Percentiles rank a stretch among this genome's conserved stretches.
Conservation (phyloP, 2,329 filamentous ascomycete species). For the Colletotrichum tanaceti region DNA sequence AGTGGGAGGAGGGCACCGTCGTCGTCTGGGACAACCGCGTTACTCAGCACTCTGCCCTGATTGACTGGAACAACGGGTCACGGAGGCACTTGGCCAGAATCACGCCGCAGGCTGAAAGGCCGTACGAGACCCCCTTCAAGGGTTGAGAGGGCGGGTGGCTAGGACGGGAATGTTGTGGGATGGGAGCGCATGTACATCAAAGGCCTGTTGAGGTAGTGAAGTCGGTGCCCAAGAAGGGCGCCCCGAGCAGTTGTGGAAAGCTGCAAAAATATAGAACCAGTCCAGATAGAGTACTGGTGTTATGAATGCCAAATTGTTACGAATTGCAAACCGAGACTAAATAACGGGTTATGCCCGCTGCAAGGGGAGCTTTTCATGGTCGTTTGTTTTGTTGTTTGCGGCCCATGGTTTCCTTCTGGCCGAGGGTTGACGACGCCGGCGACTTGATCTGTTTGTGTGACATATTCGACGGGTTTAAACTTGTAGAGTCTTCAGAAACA, state of each 20-base stretch:
- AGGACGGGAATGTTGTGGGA: too few species aligned
- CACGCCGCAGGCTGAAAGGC: slow-evolving; percentile 36
- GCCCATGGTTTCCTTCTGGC: not conserved
- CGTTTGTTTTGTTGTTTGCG: too few species aligned
- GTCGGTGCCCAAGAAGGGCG: not conserved
- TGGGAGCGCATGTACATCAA: slow-evolving; percentile 3
- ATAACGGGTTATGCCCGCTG: not conserved
- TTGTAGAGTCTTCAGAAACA: not conserved
- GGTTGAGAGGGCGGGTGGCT: slow-evolving; percentile 9
- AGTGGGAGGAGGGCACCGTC: slow-evolving; percentile 39
- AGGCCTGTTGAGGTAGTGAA: not conserved
- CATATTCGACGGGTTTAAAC: too few species aligned
- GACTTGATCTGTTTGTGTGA: too few species aligned
- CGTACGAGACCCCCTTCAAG: slow-evolving; percentile 38
- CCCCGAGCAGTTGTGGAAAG: not conserved
- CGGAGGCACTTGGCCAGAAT: slow-evolving; percentile 38
- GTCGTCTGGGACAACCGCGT: slow-evolving; percentile 40
- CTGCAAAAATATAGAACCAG: not conserved
- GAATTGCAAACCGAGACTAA: not conserved
- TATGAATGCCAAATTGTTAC: slow-evolving; percentile 16
- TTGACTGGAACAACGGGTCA: slow-evolving; percentile 39
- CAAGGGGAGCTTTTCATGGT: too few species aligned
- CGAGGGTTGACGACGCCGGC: not conserved
- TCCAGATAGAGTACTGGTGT: not conserved
- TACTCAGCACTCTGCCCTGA: slow-evolving; percentile 35